These are phyloP conservation scores for Hypoxylon cercidicola DNA, from an alignment of 495 filamentous ascomycete species.

Conservation along the genomic window DNA sequence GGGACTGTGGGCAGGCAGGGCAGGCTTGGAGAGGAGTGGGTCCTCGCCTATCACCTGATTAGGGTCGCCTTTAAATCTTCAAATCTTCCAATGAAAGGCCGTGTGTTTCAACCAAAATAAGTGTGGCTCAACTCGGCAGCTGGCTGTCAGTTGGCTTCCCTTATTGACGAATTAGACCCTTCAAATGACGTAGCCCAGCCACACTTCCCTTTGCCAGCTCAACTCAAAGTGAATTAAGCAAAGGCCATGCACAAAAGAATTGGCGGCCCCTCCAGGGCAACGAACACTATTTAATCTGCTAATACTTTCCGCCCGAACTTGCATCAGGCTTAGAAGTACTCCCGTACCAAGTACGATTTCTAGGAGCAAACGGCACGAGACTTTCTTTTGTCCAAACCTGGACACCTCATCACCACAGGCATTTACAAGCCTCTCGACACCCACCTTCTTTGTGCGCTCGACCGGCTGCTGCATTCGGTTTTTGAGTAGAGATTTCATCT, in stretches of 20 bases:
- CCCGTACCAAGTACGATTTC: constrained; percentile 16
- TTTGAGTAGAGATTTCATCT: neutral
- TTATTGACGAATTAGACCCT: constrained; percentile 28
- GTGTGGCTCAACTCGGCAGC: constrained; percentile 24
- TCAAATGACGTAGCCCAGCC: constrained; percentile 42
- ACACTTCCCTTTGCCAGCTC: constrained; percentile 15
- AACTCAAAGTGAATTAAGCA: constrained; percentile 14
- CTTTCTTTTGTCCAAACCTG: constrained; percentile 41
- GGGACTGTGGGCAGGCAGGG: constrained; percentile 41
- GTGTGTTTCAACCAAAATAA: neutral
- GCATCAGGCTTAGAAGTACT: constrained; percentile 7
- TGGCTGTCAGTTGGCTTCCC: neutral
- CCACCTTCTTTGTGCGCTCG: constrained; percentile 30
- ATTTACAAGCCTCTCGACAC: constrained; percentile 10
- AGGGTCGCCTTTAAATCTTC: constrained; percentile 32
- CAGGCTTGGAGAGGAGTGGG: constrained; percentile 11
- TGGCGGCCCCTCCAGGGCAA: too few relatives aligned
- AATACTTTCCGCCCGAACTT: too few relatives aligned
- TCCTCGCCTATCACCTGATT: constrained; percentile 47
- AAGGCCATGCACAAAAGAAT: neutral
- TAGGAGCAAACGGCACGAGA: constrained; percentile 40
- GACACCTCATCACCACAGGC: constrained; percentile 28
- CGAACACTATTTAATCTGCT: too few relatives aligned
- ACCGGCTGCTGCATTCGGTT: constrained; percentile 27
- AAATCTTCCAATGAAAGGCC: constrained; percentile 26